Evolutionary conservation across 164 flowering plant species (phyloP), one percentile per base, ranked within the genome.

Genomic region (Sextonia rubra): DNA sequence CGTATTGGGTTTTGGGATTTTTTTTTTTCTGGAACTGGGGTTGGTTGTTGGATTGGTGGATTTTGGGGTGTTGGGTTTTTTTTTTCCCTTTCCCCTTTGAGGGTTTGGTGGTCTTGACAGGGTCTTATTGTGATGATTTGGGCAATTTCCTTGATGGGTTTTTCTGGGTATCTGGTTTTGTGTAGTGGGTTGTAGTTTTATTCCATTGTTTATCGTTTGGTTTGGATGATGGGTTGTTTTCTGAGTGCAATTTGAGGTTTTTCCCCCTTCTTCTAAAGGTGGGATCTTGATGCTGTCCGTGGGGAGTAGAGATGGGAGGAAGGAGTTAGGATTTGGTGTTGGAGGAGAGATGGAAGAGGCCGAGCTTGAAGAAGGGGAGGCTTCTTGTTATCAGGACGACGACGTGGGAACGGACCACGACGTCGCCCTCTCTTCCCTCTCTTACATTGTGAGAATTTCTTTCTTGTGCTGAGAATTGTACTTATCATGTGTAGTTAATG

Each of bases 331-430:
- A 74, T 84, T 83, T 74, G 82, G 79, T 60, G 83, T 69, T 62
- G 80, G 82, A 69, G 78, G 82, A 73, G 83, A 82, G 44, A 90
- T 89, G 95, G 97, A 88, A 61, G 93, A 89, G 68, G 80, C 84
- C 74, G 98, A 94, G 85, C 89, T 94, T 74, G 98, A 94, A 86
- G 97, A 94, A 90, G 98, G 98, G 26, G 98, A 92, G 77, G 94
- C 97, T 77, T 86, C 79, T 78, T 84, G 81, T 68, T 86, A 82
- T 84, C 82, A 83, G 82, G 83, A 84, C 8, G 77, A 79, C 60
- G 86, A 79, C 14, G 75, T 74, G 29, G 66, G 67, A 75, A 69
- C 83, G 77, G 90, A 90, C 75, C 88, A 86, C 80, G 91, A 89
- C 72, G 78, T 72, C 29, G 87, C 70, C 75, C 82, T 90, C 76